These are phyloP conservation scores for Kregervanrija pseudodelftensis DNA, from an alignment of 805 yeast species.

Conservation along the genomic window DNA sequence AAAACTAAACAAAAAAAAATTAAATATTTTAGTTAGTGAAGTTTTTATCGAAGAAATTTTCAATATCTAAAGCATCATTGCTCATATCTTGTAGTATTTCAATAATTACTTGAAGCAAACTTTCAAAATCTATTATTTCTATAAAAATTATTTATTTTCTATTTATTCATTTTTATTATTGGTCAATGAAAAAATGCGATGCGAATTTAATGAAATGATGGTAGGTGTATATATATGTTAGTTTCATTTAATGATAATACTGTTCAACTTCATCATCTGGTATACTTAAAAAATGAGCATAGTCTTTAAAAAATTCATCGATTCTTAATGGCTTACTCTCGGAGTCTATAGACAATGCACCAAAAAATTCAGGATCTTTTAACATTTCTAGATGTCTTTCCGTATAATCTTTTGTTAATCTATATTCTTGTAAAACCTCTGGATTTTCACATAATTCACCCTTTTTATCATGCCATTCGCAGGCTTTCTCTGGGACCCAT, in stretches of 20 bases:
- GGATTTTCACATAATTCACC: constrained; percentile 23
- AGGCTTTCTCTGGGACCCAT: constrained; percentile 40
- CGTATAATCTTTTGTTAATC: constrained; percentile 24
- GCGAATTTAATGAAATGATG: too few species aligned
- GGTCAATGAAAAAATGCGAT: too few species aligned
- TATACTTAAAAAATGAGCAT: constrained; percentile 14
- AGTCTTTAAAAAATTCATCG: constrained; percentile 21
- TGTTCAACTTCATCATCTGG: constrained; percentile 3
- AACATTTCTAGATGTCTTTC: constrained; percentile 16
- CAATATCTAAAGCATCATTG: too few species aligned
- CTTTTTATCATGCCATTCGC: constrained; percentile 17
- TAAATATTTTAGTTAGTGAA: too few species aligned
- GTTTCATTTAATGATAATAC: background rate
- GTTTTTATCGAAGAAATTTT: too few species aligned
- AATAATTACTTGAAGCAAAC: too few species aligned
- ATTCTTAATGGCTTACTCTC: constrained; percentile 23
- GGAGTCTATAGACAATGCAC: constrained; percentile 8
- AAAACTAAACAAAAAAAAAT: too few species aligned
- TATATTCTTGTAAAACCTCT: constrained; percentile 25
- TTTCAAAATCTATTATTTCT: too few species aligned
- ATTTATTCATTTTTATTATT: too few species aligned
- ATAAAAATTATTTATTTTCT: too few species aligned
- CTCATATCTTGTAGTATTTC: too few species aligned
- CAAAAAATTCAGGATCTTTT: constrained; percentile 2
- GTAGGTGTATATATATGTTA: too few species aligned